Evolutionary conservation across 1,284 basidiomycete species (phyloP), one percentile per base, ranked within the genome.

Genomic region (Pulveroboletus sp.): DNA sequence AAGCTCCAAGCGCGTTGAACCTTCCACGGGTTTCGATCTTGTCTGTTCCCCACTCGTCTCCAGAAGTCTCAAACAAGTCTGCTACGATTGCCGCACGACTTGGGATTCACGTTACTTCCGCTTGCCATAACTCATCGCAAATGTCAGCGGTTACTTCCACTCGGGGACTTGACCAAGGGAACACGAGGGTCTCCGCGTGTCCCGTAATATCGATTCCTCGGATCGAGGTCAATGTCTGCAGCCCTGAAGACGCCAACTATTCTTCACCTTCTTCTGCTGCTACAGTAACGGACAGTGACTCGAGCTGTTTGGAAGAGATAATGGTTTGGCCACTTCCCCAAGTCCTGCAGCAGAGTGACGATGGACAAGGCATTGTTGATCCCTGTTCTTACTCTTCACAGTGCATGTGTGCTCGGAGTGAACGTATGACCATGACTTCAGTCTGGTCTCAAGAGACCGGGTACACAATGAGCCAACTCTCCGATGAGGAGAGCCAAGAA

Each of bases 371-470:
- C 31, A 17, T 50, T 6, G 29, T 33, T 15, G 33, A 28, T 17
- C 44, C 52, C 25, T 26, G 18, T 2, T 35, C n/a, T 10, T 17
- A 20, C 24, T 38, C 35, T 46, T 29, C 31, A n/a, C 49, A 22
- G 35, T 33, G 18, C 20, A 24, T 33, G 25, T 45, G 15, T n/a
- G 31, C 12, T 20, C 50, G n/a, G 38, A 63, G 53, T 45, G 28
- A 40, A 20, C 69, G 61, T 20, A 45, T 42, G 40, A 72, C 58
- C 26, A 43, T 43, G 40, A 11, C 50, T 14, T 49, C 66, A 2
- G 57, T 71, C 26, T 71, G 62, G 67, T 73, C 71, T 33, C 64
- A 71, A 39, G 69, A 59, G 5, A 66, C 59, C 26, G 60, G 57
- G 22, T 38, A 57, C 40, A 53, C 53, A 25, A n/a, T 47, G 18